Percentiles rank a stretch among this genome's conserved stretches.
phyloP scores from a whole-genome alignment of 495 filamentous ascomycete species.

The Lepidopterella palustris region DNA sequence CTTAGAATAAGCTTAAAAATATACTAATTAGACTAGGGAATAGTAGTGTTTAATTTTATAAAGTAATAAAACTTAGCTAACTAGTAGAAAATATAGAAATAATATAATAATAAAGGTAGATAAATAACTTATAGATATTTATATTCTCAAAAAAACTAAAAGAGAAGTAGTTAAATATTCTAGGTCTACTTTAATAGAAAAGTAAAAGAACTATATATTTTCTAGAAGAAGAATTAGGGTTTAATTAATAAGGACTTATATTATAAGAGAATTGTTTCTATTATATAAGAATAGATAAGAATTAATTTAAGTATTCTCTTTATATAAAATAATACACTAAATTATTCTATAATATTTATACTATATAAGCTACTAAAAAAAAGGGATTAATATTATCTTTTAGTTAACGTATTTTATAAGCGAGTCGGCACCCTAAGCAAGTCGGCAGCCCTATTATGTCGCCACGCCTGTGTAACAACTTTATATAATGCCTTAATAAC shows the following conservation, averaged over 20 bases:
- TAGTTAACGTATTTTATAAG: too few species aligned
- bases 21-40: slow-evolving; percentile 3
- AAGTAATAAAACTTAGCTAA: slow-evolving; percentile 22
- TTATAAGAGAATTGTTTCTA: slow-evolving; percentile 8
- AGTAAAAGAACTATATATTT: slow-evolving; percentile 21
- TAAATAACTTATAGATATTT: slow-evolving; percentile 25
- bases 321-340: slow-evolving; percentile 20
- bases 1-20: neutral
- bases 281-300: slow-evolving; percentile 14
- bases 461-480: too few species aligned
- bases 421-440: too few species aligned
- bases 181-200: slow-evolving; percentile 23
- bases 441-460: too few species aligned
- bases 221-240: slow-evolving; percentile 29
- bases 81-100: slow-evolving; percentile 2
- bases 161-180: slow-evolving; percentile 28
- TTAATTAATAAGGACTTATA: slow-evolving; percentile 11
- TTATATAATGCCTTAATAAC: too few species aligned
- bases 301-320: slow-evolving; percentile 13
- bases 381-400: slow-evolving; percentile 11
- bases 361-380: slow-evolving; percentile 1
- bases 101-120: slow-evolving; percentile 17
- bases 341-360: slow-evolving; percentile 9
- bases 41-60: slow-evolving; percentile 13
- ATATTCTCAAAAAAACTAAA: slow-evolving; percentile 19